Evolutionary conservation across 2,329 filamentous ascomycete genomes (phyloP).

Genomic region (Fusarium xyrophilum): DNA sequence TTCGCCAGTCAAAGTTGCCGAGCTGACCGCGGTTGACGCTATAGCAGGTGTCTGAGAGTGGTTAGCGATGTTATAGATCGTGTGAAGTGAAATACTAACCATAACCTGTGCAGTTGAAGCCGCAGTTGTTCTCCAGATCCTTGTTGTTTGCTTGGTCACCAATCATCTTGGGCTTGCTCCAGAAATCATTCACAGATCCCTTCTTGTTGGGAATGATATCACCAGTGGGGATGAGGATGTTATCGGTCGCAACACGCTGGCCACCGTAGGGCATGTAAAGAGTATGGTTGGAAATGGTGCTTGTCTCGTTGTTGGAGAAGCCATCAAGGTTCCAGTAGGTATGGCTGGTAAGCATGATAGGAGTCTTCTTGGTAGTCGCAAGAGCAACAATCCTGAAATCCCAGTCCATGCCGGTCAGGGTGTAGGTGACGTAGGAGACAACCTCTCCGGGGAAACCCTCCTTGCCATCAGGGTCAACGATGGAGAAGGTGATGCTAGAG

Average conservation of each 20-base stretch:
- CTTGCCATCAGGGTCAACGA: conserved; percentile 75
- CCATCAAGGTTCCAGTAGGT: conserved; percentile 86
- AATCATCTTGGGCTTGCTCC: conserved; percentile 80
- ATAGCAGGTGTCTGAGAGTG: conserved; percentile 67
- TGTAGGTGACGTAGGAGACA: conserved; percentile 76
- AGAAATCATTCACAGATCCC: conserved; percentile 80
- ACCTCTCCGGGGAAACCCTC: conserved; percentile 83
- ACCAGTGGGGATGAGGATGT: conserved; percentile 77
- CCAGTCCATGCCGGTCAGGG: conserved; percentile 70
- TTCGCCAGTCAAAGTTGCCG: conserved; percentile 69
- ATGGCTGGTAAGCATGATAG: conserved; percentile 79
- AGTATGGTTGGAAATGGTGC: conserved; percentile 71
- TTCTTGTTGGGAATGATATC: conserved; percentile 73
- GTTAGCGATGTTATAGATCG: background rate
- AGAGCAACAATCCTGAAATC: conserved; percentile 75
- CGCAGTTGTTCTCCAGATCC: conserved; percentile 76
- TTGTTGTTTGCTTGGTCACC: conserved; percentile 71
- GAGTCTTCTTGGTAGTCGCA: conserved; percentile 75
- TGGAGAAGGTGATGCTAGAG: conserved; percentile 75
- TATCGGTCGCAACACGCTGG: conserved; percentile 71
- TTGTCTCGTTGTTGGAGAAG: conserved; percentile 75
- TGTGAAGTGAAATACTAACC: conserved; percentile 57
- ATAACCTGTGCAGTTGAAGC: conserved; percentile 82
- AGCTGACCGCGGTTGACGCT: conserved; percentile 67
- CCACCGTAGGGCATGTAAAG: conserved; percentile 76